These are phyloP conservation scores for Fusarium kyushuense DNA, from an alignment of 2,329 filamentous ascomycete species.

Conservation along the genomic window DNA sequence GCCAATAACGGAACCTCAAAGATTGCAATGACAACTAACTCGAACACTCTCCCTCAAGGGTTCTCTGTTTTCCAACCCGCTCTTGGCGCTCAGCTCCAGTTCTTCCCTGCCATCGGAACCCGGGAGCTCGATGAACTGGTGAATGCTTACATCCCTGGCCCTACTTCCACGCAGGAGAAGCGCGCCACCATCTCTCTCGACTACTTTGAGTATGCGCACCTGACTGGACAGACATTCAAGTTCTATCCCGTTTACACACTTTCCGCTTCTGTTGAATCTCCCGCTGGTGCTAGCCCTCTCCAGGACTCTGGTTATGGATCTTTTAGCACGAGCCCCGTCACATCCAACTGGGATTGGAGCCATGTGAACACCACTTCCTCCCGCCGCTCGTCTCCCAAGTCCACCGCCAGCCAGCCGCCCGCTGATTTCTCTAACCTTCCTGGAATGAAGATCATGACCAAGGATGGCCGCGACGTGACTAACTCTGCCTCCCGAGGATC, in stretches of 20 bases:
- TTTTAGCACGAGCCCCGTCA: slow-evolving; percentile 63
- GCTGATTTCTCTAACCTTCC: slow-evolving; percentile 66
- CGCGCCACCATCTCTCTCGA: slow-evolving; percentile 68
- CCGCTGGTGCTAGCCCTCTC: slow-evolving; percentile 56
- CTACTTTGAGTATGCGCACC: slow-evolving; percentile 66
- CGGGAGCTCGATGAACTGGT: slow-evolving; percentile 72
- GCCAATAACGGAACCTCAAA: slow-evolving; percentile 17
- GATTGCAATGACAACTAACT: slow-evolving; percentile 46
- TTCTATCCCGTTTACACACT: slow-evolving; percentile 66
- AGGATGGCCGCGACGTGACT: slow-evolving; percentile 72
- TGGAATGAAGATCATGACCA: slow-evolving; percentile 76
- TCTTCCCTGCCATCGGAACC: slow-evolving; percentile 74
- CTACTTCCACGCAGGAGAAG: slow-evolving; percentile 68
- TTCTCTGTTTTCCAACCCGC: slow-evolving; percentile 72
- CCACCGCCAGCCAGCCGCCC: slow-evolving; percentile 48
- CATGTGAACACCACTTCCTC: slow-evolving; percentile 52
- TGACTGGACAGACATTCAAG: slow-evolving; percentile 70
- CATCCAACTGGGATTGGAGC: slow-evolving; percentile 63
- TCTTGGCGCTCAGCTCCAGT: slow-evolving; percentile 69
- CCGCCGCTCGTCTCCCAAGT: slow-evolving; percentile 47
- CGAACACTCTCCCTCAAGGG: slow-evolving; percentile 56
- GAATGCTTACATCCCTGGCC: slow-evolving; percentile 67
- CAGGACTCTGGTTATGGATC: slow-evolving; percentile 62
- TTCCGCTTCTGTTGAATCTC: slow-evolving; percentile 56
- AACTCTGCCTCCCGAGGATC: slow-evolving; percentile 71